These are phyloP conservation scores for Trichodelitschia bisporula DNA, from an alignment of 495 filamentous ascomycete species.

Conservation along the genomic window DNA sequence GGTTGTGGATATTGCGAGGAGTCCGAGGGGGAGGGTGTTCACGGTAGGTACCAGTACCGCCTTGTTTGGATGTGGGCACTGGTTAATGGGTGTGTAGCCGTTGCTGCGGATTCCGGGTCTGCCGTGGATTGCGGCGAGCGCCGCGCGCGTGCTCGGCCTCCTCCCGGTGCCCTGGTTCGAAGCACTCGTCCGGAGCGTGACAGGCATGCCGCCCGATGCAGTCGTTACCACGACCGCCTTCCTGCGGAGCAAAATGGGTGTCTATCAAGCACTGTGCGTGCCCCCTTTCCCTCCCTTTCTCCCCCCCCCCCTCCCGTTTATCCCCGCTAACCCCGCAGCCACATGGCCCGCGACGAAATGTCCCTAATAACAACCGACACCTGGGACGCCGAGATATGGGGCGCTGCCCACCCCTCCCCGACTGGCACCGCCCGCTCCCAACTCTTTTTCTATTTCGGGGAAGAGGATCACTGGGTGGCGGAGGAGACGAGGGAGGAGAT, in stretches of 20 bases:
- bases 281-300: no score
- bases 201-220: constrained; percentile 29
- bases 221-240: constrained; percentile 36
- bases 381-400: constrained; percentile 71
- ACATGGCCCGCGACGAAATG: constrained; percentile 57
- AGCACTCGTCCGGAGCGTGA: constrained; percentile 13
- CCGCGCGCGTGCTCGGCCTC: neutral
- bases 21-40: neutral
- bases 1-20: constrained; percentile 41
- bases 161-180: neutral
- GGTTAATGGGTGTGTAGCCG: no score
- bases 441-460: constrained; percentile 59
- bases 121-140: neutral
- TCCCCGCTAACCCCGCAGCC: constrained; percentile 12
- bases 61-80: neutral
- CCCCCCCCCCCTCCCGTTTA: neutral
- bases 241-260: constrained; percentile 15
- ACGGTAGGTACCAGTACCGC: neutral
- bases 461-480: constrained; percentile 63
- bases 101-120: no score
- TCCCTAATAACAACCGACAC: constrained; percentile 42
- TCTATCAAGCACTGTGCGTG: constrained; percentile 29
- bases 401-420: constrained; percentile 15
- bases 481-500: constrained; percentile 49
- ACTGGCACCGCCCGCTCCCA: constrained; percentile 21